Evolutionary conservation across 768 basidiomycete genomes (phyloP).

Genomic region (Hysterangium stoloniferum): DNA sequence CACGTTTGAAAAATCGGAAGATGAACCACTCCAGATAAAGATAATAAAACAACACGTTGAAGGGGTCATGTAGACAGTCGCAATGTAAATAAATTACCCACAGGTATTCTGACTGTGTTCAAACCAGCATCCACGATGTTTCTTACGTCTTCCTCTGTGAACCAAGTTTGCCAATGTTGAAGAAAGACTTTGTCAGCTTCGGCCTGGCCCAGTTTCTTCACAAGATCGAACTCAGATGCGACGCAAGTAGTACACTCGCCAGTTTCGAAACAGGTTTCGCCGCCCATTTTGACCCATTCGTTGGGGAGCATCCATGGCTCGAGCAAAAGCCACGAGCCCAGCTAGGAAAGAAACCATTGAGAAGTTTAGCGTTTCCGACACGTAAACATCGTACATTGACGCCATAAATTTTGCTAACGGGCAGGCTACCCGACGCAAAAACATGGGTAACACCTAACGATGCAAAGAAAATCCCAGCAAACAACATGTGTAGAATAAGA

Average conservation of each 20-base stretch:
- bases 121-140: constrained; percentile 47
- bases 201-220: constrained; percentile 52
- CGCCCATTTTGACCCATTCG: constrained; percentile 76
- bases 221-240: constrained; percentile 49
- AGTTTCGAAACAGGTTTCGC: constrained; percentile 42
- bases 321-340: constrained; percentile 51
- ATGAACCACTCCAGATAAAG: no score
- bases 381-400: constrained; percentile 55
- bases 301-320: constrained; percentile 79
- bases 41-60: no score
- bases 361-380: no score
- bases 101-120: constrained; percentile 73
- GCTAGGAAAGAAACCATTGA: constrained; percentile 9
- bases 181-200: constrained; percentile 17
- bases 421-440: not conserved
- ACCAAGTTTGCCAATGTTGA: constrained; percentile 51
- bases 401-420: constrained; percentile 48
- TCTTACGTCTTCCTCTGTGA: constrained; percentile 53
- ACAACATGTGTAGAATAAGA: not conserved
- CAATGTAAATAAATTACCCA: no score
- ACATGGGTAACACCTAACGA: not conserved
- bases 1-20: not conserved
- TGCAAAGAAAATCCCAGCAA: not conserved
- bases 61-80: no score
- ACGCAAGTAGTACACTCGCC: constrained; percentile 51